These are phyloP conservation scores for Knufia fluminis DNA, from an alignment of 2,329 filamentous ascomycete species.

Conservation along the genomic window DNA sequence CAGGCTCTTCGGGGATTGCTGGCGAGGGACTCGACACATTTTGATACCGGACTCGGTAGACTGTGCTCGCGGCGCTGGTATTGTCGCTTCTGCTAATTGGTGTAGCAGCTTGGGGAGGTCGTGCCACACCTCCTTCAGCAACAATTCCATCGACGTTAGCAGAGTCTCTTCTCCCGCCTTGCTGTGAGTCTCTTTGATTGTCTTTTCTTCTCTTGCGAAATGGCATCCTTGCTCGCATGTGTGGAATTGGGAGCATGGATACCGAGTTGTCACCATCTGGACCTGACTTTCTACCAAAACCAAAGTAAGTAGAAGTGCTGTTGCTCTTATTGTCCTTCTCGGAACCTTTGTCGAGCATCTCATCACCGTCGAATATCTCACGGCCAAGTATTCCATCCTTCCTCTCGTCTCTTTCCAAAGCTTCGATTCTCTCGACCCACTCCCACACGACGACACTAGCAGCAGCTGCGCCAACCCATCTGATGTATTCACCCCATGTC, in stretches of 20 bases:
- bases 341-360: constrained; percentile 59
- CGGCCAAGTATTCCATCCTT: constrained; percentile 86
- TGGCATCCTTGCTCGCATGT: constrained; percentile 2
- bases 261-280: constrained; percentile 4
- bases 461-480: constrained; percentile 91
- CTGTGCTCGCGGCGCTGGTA: constrained; percentile 53
- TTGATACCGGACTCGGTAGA: constrained; percentile 56
- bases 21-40: constrained; percentile 42
- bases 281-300: constrained; percentile 3
- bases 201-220: constrained; percentile 3
- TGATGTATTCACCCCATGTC: constrained; percentile 89
- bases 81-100: constrained; percentile 53
- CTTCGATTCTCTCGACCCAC: constrained; percentile 93
- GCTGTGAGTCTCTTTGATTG: background rate
- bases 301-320: background rate
- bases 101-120: constrained; percentile 33
- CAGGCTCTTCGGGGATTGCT: constrained; percentile 29
- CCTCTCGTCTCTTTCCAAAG: constrained; percentile 82
- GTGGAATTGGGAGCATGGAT: background rate
- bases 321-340: constrained; percentile 3
- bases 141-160: background rate
- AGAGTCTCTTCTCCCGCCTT: background rate
- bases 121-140: background rate
- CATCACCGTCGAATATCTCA: constrained; percentile 88
- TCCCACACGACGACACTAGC: constrained; percentile 98